Evolutionary conservation across 257 asterid genomes (phyloP).

Genomic region (Ligustrum vulgare): DNA sequence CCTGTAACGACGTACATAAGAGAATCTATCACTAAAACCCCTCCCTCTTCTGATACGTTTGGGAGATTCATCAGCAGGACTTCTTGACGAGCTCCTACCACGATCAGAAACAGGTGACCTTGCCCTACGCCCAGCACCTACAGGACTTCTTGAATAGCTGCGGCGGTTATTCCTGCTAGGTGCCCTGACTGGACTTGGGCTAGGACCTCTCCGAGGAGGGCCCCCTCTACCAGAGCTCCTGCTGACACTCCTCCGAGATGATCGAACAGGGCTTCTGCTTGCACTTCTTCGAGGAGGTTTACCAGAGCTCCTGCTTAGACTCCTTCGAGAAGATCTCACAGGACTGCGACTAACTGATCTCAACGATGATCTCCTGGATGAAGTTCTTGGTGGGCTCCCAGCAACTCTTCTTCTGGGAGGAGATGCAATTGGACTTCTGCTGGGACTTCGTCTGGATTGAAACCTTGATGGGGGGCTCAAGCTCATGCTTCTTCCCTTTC

Average conservation of each 20-base stretch:
- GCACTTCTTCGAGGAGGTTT: constrained; percentile 62
- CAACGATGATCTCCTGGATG: constrained; percentile 53
- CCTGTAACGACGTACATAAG: constrained; percentile 75
- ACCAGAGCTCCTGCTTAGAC: constrained; percentile 50
- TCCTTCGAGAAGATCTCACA: constrained; percentile 51
- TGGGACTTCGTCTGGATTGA: constrained; percentile 31
- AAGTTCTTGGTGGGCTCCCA: constrained; percentile 54
- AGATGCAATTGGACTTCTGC: constrained; percentile 41
- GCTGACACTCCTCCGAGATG: constrained; percentile 67
- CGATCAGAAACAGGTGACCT: constrained; percentile 72
- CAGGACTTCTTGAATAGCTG: constrained; percentile 75
- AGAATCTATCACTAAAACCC: constrained; percentile 92
- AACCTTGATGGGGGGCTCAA: constrained; percentile 59
- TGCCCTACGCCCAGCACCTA: constrained; percentile 53
- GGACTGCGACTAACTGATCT: constrained; percentile 64
- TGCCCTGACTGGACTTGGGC: constrained; percentile 62
- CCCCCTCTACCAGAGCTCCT: constrained; percentile 79
- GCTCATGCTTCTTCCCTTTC: constrained; percentile 49
- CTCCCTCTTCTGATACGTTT: constrained; percentile 91
- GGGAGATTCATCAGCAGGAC: constrained; percentile 85
- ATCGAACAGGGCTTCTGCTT: constrained; percentile 72
- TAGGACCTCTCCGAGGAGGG: constrained; percentile 63
- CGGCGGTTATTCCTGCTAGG: constrained; percentile 61
- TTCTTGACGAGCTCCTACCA: constrained; percentile 84
- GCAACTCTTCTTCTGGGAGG: constrained; percentile 49